These are phyloP conservation scores for Biscogniauxia mediterranea DNA, from an alignment of 2,329 filamentous ascomycete genomes.

Conservation along the genomic window DNA sequence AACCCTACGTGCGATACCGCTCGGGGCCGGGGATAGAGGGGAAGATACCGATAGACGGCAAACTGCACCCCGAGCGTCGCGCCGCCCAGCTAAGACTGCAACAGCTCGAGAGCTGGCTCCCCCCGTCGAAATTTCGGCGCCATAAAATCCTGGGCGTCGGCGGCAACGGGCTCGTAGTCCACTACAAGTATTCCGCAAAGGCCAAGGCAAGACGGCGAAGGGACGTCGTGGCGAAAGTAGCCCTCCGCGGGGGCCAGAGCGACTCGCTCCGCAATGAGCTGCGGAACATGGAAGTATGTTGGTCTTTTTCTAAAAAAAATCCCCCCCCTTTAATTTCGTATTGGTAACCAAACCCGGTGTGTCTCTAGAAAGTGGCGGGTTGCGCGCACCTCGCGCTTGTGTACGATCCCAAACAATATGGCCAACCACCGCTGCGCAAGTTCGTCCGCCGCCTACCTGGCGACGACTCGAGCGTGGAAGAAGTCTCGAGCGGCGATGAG, in stretches of 20 bases:
- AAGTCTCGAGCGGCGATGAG: conserved; percentile 20
- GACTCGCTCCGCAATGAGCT: neutral
- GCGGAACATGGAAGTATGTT: neutral
- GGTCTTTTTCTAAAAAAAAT: too few species aligned
- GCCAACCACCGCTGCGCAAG: neutral
- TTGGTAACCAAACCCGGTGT: neutral
- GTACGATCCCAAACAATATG: neutral
- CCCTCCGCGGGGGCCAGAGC: neutral
- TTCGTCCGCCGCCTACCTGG: neutral
- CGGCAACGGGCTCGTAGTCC: neutral
- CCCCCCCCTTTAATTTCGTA: too few species aligned
- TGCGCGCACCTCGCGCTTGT: neutral
- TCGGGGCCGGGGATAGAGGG: neutral
- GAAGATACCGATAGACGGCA: too few species aligned
- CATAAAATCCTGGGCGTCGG: neutral
- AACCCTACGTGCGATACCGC: neutral
- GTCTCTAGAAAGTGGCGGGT: neutral
- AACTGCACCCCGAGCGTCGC: too few species aligned
- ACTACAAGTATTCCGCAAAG: neutral
- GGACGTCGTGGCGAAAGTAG: neutral
- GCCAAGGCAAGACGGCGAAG: too few species aligned
- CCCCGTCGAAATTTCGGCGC: too few species aligned
- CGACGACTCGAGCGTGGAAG: conserved; percentile 19
- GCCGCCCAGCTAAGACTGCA: too few species aligned
- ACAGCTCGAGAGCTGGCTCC: too few species aligned